Conservation (phyloP, 176 grass and related monocot species). For the Saccharum officinarum region DNA sequence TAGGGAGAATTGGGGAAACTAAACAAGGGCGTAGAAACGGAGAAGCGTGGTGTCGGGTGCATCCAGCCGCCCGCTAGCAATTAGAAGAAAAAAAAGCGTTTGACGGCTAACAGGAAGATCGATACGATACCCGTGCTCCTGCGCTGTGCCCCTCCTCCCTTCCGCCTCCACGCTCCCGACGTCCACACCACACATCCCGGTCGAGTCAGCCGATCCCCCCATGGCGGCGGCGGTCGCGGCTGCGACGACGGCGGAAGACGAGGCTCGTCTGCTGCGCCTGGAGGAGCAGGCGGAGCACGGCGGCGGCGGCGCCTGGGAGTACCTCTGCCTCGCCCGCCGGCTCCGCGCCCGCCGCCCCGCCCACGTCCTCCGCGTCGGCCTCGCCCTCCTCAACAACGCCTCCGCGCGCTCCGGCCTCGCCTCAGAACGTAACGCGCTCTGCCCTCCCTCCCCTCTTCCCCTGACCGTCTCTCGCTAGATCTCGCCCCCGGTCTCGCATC, state of each 20-base stretch:
- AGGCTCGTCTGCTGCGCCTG: slow-evolving; percentile 57
- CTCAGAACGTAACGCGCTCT: slow-evolving; percentile 62
- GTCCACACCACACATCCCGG: background rate
- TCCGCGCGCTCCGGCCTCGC: slow-evolving; percentile 74
- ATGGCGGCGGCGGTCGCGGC: slow-evolving; percentile 28
- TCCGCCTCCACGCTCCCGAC: background rate
- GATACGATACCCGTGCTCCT: background rate
- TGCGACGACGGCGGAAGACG: slow-evolving; percentile 62
- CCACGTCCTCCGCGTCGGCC: slow-evolving; percentile 76
- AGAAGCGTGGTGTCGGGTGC: too few relatives aligned
- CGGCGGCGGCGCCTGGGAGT: slow-evolving; percentile 96
- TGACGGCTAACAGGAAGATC: too few relatives aligned
- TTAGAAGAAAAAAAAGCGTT: too few relatives aligned
- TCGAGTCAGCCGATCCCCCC: background rate
- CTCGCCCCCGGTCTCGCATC: slow-evolving; percentile 10
- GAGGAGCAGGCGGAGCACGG: slow-evolving; percentile 86
- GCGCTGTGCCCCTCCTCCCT: background rate
- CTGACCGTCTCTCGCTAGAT: slow-evolving; percentile 23
- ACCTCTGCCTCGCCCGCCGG: slow-evolving; percentile 84
- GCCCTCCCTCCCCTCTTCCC: background rate
- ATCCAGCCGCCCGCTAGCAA: too few relatives aligned
- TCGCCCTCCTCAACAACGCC: slow-evolving; percentile 80
- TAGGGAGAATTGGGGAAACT: too few relatives aligned
- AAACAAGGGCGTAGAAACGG: too few relatives aligned
- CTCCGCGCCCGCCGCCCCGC: slow-evolving; percentile 79